phyloP scores from a whole-genome alignment of 164 flowering plant genomes.

The Cinnamomum chago region DNA sequence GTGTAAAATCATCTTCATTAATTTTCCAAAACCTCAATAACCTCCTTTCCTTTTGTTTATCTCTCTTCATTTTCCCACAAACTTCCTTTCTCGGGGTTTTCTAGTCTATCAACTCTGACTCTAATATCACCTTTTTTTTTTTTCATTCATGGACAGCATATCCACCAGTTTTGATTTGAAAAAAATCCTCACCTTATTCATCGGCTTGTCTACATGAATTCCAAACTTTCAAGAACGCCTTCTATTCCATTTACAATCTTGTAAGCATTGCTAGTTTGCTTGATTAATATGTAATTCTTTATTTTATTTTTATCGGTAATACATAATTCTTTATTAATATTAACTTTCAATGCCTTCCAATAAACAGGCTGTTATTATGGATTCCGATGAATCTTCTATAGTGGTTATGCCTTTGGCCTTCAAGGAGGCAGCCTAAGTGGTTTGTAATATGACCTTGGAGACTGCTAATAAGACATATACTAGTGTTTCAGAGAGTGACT shows the following conservation, averaged over 20 bases:
- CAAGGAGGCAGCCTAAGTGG: slow-evolving; percentile 45
- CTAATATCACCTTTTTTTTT: no score
- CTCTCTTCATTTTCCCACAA: no score
- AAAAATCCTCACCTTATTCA: background rate
- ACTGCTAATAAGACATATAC: slow-evolving; percentile 29
- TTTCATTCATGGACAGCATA: no score
- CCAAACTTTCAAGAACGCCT: background rate
- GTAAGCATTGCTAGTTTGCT: background rate
- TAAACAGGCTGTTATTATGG: slow-evolving; percentile 57
- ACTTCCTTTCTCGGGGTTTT: no score
- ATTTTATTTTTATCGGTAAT: no score
- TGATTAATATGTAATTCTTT: background rate
- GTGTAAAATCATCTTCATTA: no score
- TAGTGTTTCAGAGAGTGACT: slow-evolving; percentile 27
- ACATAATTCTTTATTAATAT: no score
- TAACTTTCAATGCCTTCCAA: background rate
- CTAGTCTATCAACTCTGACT: no score
- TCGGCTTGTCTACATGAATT: background rate
- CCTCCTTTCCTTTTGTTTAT: no score
- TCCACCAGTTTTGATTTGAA: no score
- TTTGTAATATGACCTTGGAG: slow-evolving; percentile 31
- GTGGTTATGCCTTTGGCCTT: slow-evolving; percentile 46
- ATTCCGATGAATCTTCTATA: slow-evolving; percentile 34
- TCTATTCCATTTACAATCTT: background rate
- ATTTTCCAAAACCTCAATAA: no score